A percentile compares a stretch with the other conserved stretches of the same genome.
These are phyloP conservation scores for Arthrobotrys pseudoclavata DNA, from an alignment of 2,329 filamentous ascomycete species.

Conservation along the genomic window DNA sequence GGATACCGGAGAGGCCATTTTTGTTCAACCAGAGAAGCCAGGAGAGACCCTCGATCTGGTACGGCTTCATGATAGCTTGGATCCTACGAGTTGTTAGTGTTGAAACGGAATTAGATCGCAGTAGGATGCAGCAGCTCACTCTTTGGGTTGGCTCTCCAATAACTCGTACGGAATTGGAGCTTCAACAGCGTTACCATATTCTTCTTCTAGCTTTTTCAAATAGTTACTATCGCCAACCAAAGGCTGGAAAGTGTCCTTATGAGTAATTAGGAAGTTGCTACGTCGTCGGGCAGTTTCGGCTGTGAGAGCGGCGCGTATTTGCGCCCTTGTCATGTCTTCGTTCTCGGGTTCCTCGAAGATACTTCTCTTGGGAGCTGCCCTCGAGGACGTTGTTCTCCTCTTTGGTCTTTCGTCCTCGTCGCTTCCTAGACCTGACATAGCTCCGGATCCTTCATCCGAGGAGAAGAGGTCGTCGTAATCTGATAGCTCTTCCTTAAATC, in stretches of 20 bases:
- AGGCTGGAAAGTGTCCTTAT: constrained; percentile 54
- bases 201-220: constrained; percentile 49
- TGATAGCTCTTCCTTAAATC: constrained; percentile 54
- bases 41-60: constrained; percentile 93
- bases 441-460: constrained; percentile 44
- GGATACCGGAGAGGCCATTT: constrained; percentile 84
- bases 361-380: constrained; percentile 36
- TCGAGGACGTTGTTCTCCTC: constrained; percentile 23
- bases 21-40: constrained; percentile 90
- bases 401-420: constrained; percentile 49
- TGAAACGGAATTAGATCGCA: background rate
- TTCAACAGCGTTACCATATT: constrained; percentile 24
- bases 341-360: constrained; percentile 56
- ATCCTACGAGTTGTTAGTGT: constrained; percentile 32
- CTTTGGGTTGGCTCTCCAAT: constrained; percentile 67
- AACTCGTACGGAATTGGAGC: constrained; percentile 66
- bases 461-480: constrained; percentile 56
- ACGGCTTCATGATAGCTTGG: constrained; percentile 68
- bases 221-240: constrained; percentile 57
- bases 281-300: constrained; percentile 50
- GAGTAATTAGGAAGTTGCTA: constrained; percentile 52
- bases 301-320: constrained; percentile 51
- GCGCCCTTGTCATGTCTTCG: constrained; percentile 54
- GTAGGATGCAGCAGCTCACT: constrained; percentile 63
- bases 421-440: constrained; percentile 51